Evolutionary conservation across 2,329 filamentous ascomycete species (phyloP), one percentile per base, ranked within the genome.

Genomic region (Diplodia sapinea): DNA sequence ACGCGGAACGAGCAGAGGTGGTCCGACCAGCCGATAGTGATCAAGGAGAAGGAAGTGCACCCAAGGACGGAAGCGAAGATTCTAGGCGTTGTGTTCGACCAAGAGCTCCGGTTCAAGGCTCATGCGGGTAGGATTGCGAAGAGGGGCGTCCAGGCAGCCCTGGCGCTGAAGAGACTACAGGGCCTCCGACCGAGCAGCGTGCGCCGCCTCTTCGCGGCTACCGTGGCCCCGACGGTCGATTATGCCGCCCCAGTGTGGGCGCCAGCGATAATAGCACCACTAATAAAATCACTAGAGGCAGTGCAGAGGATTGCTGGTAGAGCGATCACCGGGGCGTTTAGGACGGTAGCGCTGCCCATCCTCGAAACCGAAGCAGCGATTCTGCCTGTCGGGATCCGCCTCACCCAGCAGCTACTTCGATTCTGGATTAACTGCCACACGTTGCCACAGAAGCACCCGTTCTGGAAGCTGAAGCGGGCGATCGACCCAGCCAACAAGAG

Each of bases 221-320:
- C 69, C 13, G 73, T 76, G 17, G 70, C 71, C 4, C 72, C 69
- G 43, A 70, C 72, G 15, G 70, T 76, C 26, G 73, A 75, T 67
- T 77, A 76, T 43, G 70, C 71, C 12, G 73, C 70, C 7, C 71
- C 69, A 54, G 66, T 74, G 36, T 74, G 64, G 74, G 38, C 38
- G 7, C 52, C 54, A 49, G 47, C 52, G 4, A 12, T 33, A 5
- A 67, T 26, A 13, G 20, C 23, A 47, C 31, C 26, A 43, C 20
- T 20, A 17, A 12, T 67, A 9, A 33, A 49, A 47, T 40, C 50
- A 38, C 40, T 67, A 17, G 20, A 62, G 20, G 20, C 20, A 40
- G 65, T 52, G 12, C 55, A 67, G 47, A 47, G 38, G 40, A 61
- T 62, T 17, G 54, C 29, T 3, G 55, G 38, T 7, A 55, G 59